These are phyloP conservation scores for Gloeopeniophorella convolvens DNA, from an alignment of 768 basidiomycete genomes.

Conservation along the genomic window DNA sequence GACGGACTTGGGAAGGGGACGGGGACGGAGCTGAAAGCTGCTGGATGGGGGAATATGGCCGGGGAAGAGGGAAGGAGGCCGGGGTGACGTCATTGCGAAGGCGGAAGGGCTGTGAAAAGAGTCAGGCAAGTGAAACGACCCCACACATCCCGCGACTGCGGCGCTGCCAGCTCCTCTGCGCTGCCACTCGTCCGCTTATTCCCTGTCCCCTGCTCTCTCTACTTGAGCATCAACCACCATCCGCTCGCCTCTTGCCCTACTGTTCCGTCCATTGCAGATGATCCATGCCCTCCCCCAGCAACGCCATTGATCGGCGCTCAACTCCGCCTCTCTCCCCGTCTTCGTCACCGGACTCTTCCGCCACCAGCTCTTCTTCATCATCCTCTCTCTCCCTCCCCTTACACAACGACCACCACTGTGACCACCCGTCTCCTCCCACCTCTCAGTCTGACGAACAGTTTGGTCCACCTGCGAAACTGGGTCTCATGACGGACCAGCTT, in stretches of 20 bases:
- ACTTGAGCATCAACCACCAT: neutral
- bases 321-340: slow-evolving; percentile 20
- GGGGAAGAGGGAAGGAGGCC: too few species aligned
- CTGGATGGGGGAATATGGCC: too few species aligned
- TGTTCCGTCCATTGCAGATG: slow-evolving; percentile 4
- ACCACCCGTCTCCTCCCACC: neutral
- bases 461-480: neutral
- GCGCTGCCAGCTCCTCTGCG: neutral
- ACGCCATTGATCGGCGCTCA: neutral
- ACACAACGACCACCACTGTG: neutral
- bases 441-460: neutral
- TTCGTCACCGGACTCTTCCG: slow-evolving; percentile 10
- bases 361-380: slow-evolving; percentile 4
- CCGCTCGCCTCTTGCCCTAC: neutral
- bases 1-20: neutral
- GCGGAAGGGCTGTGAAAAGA: too few species aligned
- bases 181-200: too few species aligned
- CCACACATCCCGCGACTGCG: slow-evolving; percentile 14
- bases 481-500: slow-evolving; percentile 1
- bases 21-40: neutral
- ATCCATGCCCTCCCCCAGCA: slow-evolving; percentile 7
- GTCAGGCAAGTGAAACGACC: neutral
- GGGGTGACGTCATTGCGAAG: too few species aligned
- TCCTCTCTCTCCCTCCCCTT: slow-evolving; percentile 10
- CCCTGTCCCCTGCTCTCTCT: neutral